These are phyloP conservation scores for Plantago elongata DNA, from an alignment of 257 asterid genomes.

Conservation along the genomic window DNA sequence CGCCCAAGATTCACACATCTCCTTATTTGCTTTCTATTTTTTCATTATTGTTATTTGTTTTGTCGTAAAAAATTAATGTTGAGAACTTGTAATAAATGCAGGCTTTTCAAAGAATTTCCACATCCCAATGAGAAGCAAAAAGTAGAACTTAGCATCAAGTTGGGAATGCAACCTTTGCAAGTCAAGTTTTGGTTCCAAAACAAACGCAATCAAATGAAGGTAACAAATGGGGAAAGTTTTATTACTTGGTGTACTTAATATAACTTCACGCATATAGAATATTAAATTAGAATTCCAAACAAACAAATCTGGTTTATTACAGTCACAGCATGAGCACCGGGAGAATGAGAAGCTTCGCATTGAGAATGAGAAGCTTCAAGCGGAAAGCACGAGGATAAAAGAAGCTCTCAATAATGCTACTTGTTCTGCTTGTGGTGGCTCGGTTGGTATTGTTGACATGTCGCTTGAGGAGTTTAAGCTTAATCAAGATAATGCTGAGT, in stretches of 20 bases:
- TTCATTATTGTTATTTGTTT: no score
- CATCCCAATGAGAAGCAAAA: slow-evolving; percentile 35
- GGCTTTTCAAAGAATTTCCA: slow-evolving; percentile 36
- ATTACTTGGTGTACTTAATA: no score
- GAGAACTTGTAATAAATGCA: background rate
- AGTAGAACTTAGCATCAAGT: slow-evolving; percentile 18
- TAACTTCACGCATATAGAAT: no score
- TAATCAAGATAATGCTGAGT: slow-evolving; percentile 60
- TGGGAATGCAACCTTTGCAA: slow-evolving; percentile 31
- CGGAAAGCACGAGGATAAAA: slow-evolving; percentile 59
- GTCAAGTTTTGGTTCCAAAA: slow-evolving; percentile 54
- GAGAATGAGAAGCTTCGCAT: slow-evolving; percentile 56
- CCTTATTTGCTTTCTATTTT: no score
- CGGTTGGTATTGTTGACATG: slow-evolving; percentile 74
- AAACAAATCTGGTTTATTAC: background rate
- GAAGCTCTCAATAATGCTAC: slow-evolving; percentile 66
- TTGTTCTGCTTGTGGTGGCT: slow-evolving; percentile 80
- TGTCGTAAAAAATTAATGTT: no score
- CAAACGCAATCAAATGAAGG: slow-evolving; percentile 33
- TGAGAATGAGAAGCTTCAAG: slow-evolving; percentile 72
- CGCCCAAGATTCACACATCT: no score
- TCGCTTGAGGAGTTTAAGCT: slow-evolving; percentile 76
- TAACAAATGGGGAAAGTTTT: background rate
- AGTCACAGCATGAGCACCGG: slow-evolving; percentile 80
- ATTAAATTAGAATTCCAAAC: no score